These are phyloP conservation scores for Acanthamoeba triangularis DNA, from an alignment of 208 protist species.

Conservation along the genomic window DNA sequence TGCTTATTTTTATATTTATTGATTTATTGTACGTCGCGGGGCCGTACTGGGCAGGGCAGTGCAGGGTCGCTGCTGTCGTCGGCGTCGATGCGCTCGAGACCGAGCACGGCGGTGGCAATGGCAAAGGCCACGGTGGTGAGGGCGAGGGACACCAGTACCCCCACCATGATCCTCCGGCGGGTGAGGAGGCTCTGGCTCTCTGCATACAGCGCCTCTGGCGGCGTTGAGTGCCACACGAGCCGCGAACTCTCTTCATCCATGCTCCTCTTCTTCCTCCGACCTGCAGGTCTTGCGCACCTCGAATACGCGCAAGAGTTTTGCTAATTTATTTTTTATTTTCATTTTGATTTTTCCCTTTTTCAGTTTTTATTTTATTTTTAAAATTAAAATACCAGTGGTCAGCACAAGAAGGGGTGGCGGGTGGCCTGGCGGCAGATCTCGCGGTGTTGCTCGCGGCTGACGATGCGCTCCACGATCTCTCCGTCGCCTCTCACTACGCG, in stretches of 20 bases:
- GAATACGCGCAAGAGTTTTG: no score
- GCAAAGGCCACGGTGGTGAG: not conserved
- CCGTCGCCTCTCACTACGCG: conserved; percentile 76
- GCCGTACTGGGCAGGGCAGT: no score
- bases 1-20: no score
- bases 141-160: not conserved
- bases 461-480: conserved; percentile 82
- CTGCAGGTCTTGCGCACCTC: no score
- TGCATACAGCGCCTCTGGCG: not conserved
- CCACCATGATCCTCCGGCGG: not conserved
- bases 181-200: conserved; percentile 11
- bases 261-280: not conserved
- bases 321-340: no score
- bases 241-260: not conserved
- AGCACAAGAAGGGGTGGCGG: conserved; percentile 75
- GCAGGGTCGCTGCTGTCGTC: no score
- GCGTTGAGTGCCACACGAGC: not conserved
- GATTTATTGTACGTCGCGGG: no score
- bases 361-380: no score
- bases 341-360: no score
- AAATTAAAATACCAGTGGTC: no score
- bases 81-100: no score
- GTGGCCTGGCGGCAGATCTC: conserved; percentile 81
- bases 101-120: not conserved
- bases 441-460: conserved; percentile 79